These are phyloP conservation scores for Sphagnum contortum DNA, from an alignment of 225 moss, liverwort and hornwort genomes.

Conservation along the genomic window DNA sequence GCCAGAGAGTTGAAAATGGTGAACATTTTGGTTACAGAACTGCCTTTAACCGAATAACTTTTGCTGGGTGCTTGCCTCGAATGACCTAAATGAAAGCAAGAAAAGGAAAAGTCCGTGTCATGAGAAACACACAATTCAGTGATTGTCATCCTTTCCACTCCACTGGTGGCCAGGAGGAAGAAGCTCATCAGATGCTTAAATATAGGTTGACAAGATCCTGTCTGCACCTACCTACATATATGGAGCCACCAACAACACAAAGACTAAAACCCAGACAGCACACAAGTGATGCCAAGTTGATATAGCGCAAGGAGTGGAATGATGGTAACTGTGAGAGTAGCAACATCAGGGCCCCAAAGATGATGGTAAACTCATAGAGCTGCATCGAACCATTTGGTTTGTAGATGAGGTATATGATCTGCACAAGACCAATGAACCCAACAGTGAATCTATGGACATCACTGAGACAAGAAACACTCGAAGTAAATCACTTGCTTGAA, in stretches of 20 bases:
- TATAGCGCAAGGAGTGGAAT: conserved; percentile 54
- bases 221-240: conserved; percentile 33
- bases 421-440: conserved; percentile 2
- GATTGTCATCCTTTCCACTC: no score
- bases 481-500: no score
- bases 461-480: neutral
- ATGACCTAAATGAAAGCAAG: neutral
- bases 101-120: no score
- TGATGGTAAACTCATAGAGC: conserved; percentile 27
- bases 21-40: conserved; percentile 9
- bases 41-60: neutral
- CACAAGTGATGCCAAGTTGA: conserved; percentile 39
- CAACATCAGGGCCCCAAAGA: conserved; percentile 39
- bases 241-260: conserved; percentile 47
- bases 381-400: conserved; percentile 21
- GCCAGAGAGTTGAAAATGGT: conserved; percentile 20
- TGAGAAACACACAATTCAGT: no score
- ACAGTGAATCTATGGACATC: neutral
- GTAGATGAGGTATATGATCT: conserved; percentile 36
- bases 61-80: neutral
- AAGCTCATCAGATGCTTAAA: no score
- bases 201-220: no score
- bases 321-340: conserved; percentile 48
- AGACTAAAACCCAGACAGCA: conserved; percentile 40
- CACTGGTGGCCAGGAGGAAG: no score